Evolutionary conservation across 306 rosid species (phyloP).

Genomic region (Alnus glutinosa): DNA sequence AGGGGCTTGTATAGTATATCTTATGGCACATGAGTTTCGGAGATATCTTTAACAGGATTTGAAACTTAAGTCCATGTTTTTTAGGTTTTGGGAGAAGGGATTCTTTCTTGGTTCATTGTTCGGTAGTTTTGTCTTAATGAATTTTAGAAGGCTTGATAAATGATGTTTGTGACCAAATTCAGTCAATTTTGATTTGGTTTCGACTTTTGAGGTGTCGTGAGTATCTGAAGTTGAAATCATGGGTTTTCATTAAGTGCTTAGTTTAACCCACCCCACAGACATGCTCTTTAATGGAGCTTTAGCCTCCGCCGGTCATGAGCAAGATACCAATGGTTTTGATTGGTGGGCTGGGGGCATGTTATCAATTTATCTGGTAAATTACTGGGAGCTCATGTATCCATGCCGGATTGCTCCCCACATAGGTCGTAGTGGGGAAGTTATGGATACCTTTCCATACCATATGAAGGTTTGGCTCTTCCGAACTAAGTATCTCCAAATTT

Average conservation of each 20-base stretch:
- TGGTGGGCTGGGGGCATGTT: neutral
- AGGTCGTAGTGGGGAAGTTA: neutral
- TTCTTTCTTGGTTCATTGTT: neutral
- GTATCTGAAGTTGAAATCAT: too few species aligned
- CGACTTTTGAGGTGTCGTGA: neutral
- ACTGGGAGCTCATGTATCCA: too few species aligned
- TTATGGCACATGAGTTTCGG: too few species aligned
- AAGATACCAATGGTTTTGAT: neutral
- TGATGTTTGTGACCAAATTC: neutral
- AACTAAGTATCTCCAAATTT: neutral
- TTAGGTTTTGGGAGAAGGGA: neutral
- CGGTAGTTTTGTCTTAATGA: neutral
- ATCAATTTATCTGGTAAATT: neutral
- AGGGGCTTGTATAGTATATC: too few species aligned
- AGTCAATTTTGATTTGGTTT: neutral
- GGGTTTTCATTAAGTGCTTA: neutral
- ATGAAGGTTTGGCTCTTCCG: neutral
- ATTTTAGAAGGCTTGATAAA: neutral
- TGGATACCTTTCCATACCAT: neutral
- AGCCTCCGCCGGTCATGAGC: neutral
- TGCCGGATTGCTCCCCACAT: too few species aligned
- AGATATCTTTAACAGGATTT: too few species aligned
- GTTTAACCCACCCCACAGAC: neutral
- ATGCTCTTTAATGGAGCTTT: too few species aligned
- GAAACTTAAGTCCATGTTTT: too few species aligned